Evolutionary conservation across 768 basidiomycete genomes (phyloP).

Genomic region (Boletus tomentosulus): DNA sequence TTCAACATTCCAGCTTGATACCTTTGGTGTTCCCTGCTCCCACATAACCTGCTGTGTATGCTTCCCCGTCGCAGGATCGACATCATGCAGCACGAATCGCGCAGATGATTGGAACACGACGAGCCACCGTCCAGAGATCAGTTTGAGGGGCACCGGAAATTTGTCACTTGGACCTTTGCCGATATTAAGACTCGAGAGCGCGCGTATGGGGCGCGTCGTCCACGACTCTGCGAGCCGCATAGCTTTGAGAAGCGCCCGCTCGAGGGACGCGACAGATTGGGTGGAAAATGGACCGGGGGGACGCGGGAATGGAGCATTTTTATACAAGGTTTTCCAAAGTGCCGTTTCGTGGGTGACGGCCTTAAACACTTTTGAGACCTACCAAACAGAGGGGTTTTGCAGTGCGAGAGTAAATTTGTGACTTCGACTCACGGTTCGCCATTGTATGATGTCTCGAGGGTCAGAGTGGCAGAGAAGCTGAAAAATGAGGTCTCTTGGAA

Average conservation of each 20-base stretch:
- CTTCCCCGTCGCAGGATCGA: background rate
- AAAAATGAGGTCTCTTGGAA: background rate
- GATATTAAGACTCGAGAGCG: background rate
- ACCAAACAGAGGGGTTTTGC: background rate
- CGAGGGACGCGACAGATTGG: background rate
- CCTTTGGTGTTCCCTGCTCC: background rate
- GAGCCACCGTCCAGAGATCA: conserved; percentile 5
- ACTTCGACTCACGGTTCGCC: background rate
- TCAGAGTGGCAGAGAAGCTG: background rate
- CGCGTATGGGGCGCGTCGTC: background rate
- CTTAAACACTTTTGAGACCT: conserved; percentile 7
- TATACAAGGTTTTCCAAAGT: conserved; percentile 3
- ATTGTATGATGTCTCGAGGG: background rate
- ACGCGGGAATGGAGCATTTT: background rate
- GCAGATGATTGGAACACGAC: background rate
- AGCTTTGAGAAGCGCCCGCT: conserved; percentile 1
- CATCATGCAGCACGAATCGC: background rate
- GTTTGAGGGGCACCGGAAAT: too few relatives aligned
- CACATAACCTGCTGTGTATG: background rate
- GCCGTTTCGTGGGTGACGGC: background rate
- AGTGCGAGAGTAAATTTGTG: too few relatives aligned
- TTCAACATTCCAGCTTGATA: background rate
- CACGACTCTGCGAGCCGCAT: background rate
- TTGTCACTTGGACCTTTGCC: background rate
- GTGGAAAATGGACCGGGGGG: background rate